phyloP scores from a whole-genome alignment of 2,329 filamentous ascomycete species.

The Xylariales sp. region DNA sequence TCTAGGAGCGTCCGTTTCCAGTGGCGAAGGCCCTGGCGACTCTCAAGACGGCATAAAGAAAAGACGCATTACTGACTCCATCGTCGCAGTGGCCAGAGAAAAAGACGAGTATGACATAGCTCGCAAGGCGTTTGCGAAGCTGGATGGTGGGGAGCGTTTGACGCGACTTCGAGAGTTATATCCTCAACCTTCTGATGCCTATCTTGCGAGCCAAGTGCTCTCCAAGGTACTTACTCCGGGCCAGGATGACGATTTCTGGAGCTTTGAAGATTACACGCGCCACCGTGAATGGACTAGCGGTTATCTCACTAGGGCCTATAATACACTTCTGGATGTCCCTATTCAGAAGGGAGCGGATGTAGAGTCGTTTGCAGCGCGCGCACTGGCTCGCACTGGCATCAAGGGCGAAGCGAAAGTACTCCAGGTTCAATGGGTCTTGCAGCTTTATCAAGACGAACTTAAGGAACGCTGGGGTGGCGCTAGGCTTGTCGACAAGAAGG shows the following conservation, averaged over 20 bases:
- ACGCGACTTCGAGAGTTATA: constrained; percentile 13
- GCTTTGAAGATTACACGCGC: constrained; percentile 52
- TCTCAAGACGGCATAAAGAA: not conserved
- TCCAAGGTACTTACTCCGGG: constrained; percentile 25
- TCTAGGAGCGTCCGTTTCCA: too few species aligned
- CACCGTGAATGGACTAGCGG: constrained; percentile 47
- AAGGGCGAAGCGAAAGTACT: constrained; percentile 31
- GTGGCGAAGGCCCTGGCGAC: too few species aligned
- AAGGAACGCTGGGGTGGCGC: constrained; percentile 52
- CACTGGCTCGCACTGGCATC: constrained; percentile 33
- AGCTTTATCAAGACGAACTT: constrained; percentile 52
- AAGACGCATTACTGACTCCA: constrained; percentile 3
- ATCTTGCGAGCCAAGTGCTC: not conserved
- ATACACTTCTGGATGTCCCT: constrained; percentile 45
- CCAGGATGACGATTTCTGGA: constrained; percentile 47
- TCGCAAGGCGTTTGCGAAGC: constrained; percentile 46
- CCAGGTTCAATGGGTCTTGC: constrained; percentile 52
- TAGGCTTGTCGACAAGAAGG: constrained; percentile 54
- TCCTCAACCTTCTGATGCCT: not conserved
- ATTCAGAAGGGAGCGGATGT: constrained; percentile 39
- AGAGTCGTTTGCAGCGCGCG: constrained; percentile 44
- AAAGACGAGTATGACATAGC: constrained; percentile 20
- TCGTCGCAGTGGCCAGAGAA: constrained; percentile 18
- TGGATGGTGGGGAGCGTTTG: constrained; percentile 15
- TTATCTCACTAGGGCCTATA: constrained; percentile 42